Evolutionary conservation across 345 rosid genomes (phyloP), one percentile per base, ranked within the genome.

Genomic region (Acer yangbiense): DNA sequence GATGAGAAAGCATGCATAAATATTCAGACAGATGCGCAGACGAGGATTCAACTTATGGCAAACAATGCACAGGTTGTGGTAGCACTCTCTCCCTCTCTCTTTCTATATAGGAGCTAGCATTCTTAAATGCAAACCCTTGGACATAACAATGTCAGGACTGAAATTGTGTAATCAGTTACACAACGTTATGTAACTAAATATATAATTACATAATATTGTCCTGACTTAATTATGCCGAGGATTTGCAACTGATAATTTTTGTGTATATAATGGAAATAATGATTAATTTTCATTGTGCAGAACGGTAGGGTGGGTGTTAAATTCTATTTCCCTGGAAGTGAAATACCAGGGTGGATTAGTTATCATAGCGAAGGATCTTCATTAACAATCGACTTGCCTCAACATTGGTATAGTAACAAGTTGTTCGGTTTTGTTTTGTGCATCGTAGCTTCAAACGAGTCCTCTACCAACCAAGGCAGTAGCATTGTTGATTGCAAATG

Each of bases 281-380:
- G 4, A 32, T 32, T 32, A 32, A 69, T 9, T 54, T 71, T 52
- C 9, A 8, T 71, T 44, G 63, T 32, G 29, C 64, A 54, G 43
- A 14, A 60, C 44, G 44, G 25, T 18, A 17, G 35, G 12, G 1
- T 14, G 2, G 63, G 62, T 9, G 39, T 70, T 13, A 18, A 17
- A 29, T 27, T 71, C 29, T 52, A 8, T 29, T 52, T 52, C 9
- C 7, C 63, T 3, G 63, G 74, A 71, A 54, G 17, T 71, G 17
- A 70, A 27, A 70, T 29, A 29, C 63, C 48, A 9, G 7, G 39
- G 39, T 71, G 74, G 73, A 25, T 70, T 61, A 54, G 27, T 35
- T 12, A 57, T 71, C 35, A 4, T 4, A 3, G 35, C 35, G 6
- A 32, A 32, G 35, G 35, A 32, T 32, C 35, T 32, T 32, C 35